Percentiles rank a stretch among this genome's conserved stretches.
Conservation (phyloP, 768 basidiomycete species). For the Dentipellis fragilis region DNA sequence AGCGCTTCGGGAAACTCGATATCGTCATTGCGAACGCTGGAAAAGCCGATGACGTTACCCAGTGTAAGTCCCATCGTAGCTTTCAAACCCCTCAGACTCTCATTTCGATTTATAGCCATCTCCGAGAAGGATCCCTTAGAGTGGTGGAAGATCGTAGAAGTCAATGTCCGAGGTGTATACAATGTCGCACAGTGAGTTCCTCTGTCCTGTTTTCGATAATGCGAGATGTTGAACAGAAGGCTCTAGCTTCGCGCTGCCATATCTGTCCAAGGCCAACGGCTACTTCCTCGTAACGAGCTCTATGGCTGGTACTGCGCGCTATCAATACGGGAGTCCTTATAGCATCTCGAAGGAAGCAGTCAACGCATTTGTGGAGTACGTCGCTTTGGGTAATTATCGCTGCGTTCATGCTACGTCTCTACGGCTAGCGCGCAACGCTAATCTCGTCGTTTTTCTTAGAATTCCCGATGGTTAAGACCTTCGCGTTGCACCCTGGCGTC, state of each 20-base stretch:
- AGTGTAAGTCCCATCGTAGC: background rate
- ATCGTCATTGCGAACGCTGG: conserved; percentile 6
- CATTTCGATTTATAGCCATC: background rate
- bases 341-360: conserved; percentile 4
- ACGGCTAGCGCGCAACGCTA: background rate
- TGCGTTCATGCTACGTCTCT: conserved; percentile 13
- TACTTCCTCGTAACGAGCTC: background rate
- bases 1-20: conserved; percentile 2
- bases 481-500: background rate
- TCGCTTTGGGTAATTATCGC: conserved; percentile 1
- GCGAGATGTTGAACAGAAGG: background rate
- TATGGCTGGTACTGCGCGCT: background rate
- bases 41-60: background rate
- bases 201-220: background rate
- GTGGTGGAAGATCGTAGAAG: conserved; percentile 5
- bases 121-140: background rate
- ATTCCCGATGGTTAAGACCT: background rate
- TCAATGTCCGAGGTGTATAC: conserved; percentile 7
- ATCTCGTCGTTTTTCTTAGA: background rate
- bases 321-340: conserved; percentile 1
- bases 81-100: background rate
- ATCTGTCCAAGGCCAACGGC: conserved; percentile 3
- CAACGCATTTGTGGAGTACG: conserved; percentile 1
- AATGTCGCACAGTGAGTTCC: conserved; percentile 1
- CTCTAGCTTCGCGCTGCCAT: conserved; percentile 1